These are phyloP conservation scores for Antitrichia curtipendula DNA, from an alignment of 225 moss, liverwort and hornwort species.

Conservation along the genomic window DNA sequence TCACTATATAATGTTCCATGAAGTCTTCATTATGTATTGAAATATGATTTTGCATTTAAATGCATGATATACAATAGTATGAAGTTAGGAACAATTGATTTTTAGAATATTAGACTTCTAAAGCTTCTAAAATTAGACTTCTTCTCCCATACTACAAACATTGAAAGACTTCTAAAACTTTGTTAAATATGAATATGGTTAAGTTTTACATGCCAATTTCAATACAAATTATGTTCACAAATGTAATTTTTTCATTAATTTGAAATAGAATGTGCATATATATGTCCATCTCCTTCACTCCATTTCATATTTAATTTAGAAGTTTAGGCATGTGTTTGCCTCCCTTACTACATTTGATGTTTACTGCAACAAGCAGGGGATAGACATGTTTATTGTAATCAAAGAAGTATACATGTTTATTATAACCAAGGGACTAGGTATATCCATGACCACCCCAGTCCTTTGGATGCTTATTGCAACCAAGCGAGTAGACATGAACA, in stretches of 20 bases:
- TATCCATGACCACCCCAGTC: too few relatives aligned
- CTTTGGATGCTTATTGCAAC: not conserved
- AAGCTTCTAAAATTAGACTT: not conserved
- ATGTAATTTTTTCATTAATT: not conserved
- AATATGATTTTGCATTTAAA: not conserved
- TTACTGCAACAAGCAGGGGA: not conserved
- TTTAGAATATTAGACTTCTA: too few relatives aligned
- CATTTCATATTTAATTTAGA: not conserved
- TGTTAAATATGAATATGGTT: not conserved
- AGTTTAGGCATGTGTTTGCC: rapidly evolving
- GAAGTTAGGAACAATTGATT: rapidly evolving
- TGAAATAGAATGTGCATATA: not conserved
- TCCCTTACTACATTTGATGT: not conserved
- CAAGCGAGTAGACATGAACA: too few relatives aligned
- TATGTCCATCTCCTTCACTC: not conserved
- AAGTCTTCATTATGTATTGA: not conserved
- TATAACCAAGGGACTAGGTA: not conserved
- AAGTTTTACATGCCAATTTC: not conserved
- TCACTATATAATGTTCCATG: not conserved
- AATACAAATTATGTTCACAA: not conserved
- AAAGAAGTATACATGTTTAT: too few relatives aligned
- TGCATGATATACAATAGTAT: not conserved
- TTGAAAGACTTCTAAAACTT: not conserved
- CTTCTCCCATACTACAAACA: not conserved
- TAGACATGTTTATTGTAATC: not conserved